A percentile compares a stretch with the other conserved stretches of the same genome.
Evolutionary conservation across 2,329 filamentous ascomycete genomes (phyloP).

Genomic region (Lachnellula arida): DNA sequence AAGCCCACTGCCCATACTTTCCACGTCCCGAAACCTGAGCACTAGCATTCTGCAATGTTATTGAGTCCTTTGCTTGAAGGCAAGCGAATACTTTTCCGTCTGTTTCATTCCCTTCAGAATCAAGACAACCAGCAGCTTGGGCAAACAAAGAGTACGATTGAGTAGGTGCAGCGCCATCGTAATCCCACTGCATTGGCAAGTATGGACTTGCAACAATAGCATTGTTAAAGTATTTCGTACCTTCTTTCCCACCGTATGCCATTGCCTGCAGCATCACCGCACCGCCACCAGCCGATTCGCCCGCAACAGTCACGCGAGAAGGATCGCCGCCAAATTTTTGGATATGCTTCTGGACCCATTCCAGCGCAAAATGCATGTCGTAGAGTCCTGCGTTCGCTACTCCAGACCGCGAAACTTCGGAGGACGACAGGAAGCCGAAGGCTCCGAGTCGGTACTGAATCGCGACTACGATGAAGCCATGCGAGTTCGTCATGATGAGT

Average conservation of each 20-base stretch:
- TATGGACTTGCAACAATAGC: conserved; percentile 42
- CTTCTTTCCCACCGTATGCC: conserved; percentile 37
- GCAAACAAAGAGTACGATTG: conserved; percentile 43
- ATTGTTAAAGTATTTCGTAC: too few species aligned
- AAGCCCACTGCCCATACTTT: conserved; percentile 29
- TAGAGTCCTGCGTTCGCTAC: conserved; percentile 44
- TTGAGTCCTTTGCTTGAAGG: conserved; percentile 23
- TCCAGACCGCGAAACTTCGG: conserved; percentile 33
- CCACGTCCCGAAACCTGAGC: conserved; percentile 19
- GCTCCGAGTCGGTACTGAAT: conserved; percentile 44
- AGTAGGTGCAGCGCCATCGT: conserved; percentile 39
- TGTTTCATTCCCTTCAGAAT: conserved; percentile 34
- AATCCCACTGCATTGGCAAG: conserved; percentile 48
- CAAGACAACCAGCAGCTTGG: conserved; percentile 39
- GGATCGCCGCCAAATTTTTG: conserved; percentile 49
- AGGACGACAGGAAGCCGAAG: conserved; percentile 29
- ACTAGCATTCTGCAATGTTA: conserved; percentile 32
- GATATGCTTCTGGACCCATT: conserved; percentile 52
- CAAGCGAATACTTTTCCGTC: conserved; percentile 21
- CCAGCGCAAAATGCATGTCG: conserved; percentile 49
- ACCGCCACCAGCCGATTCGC: conserved; percentile 46
- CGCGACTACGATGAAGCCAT: conserved; percentile 43
- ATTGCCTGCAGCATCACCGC: conserved; percentile 51
- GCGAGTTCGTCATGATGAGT: conserved; percentile 43
- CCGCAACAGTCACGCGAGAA: conserved; percentile 43